Base-by-base conservation (phyloP, 495 filamentous ascomycete genomes). In the Aspergillus cristatus region DNA sequence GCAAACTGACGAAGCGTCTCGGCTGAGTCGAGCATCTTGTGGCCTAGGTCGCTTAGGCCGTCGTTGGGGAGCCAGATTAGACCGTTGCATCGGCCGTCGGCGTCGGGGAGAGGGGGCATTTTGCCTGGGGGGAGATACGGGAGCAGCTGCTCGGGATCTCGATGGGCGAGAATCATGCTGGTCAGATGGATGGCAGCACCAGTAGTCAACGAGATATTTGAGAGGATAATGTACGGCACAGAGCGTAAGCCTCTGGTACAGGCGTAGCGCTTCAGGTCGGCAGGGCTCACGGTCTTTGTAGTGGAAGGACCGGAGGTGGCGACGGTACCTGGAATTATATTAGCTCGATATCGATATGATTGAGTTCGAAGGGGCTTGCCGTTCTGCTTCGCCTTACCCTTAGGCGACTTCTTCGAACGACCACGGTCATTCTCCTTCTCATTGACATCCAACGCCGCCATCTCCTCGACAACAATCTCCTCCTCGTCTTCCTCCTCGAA, bases 11-110 rank as follows among this genome's bases (percentile, higher is more conserved):
- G 45, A 25, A 57, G 30, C 48, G 71, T 70, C 31, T 74, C 61
- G 0, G 70, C 57, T 14, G 83, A 61, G 35, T 75, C 65, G 39
- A 85, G 57, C 18, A 84, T 50, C 41, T 72, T 50, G 6, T 75
- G 31, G 12, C 51, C 51, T 14, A 48, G 35, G 29, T 36, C 38
- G 1, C 43, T 35, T 0, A 66, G 35, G 2, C 29, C 24, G 1
- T 48, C 28, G 24, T 63, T 63, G 1, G 64, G 61, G 6, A 50
- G 40, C 53, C 64, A 67, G 16, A 65, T 53, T 6, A 68, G 47
- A 7, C 64, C 61, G 22, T 53, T 55, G 37, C 48, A 53, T 3
- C 36, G 34, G 14, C 45, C 44, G 20, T 24, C 20, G 11, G 32
- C 32, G n/a, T 58, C 55, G 2, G 55, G 48, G 15, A 57, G 42